phyloP scores from a whole-genome alignment of 2,329 filamentous ascomycete species.

The Fusarium circinatum region DNA sequence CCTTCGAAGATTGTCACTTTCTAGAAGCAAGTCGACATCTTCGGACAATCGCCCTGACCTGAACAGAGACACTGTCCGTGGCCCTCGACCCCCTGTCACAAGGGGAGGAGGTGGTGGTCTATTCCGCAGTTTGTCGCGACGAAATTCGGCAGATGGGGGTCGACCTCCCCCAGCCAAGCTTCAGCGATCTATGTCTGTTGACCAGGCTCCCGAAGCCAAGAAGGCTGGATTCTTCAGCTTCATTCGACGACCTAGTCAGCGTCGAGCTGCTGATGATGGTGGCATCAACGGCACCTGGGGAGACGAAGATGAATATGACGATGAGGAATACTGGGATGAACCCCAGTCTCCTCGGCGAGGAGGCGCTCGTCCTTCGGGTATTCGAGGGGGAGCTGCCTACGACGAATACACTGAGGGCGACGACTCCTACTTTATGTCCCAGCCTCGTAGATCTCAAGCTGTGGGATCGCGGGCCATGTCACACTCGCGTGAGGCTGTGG shows the following conservation, averaged over 20 bases:
- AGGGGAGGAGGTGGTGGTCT: conserved; percentile 52
- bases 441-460: conserved; percentile 47
- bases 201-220: conserved; percentile 60
- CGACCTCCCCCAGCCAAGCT: conserved; percentile 52
- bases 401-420: conserved; percentile 66
- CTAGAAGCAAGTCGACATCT: conserved; percentile 49
- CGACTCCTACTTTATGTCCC: conserved; percentile 65
- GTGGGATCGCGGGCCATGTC: conserved; percentile 45
- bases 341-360: conserved; percentile 30
- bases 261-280: conserved; percentile 57
- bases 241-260: conserved; percentile 53
- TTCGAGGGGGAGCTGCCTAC: conserved; percentile 55
- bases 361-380: conserved; percentile 44
- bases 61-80: conserved; percentile 51
- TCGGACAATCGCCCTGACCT: conserved; percentile 51
- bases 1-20: conserved; percentile 58
- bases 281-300: conserved; percentile 67
- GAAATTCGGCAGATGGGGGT: conserved; percentile 48
- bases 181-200: conserved; percentile 70
- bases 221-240: conserved; percentile 56
- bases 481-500: conserved; percentile 41
- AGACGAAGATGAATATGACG: conserved; percentile 50
- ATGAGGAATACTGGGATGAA: conserved; percentile 42
- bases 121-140: conserved; percentile 57
- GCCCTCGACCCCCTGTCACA: conserved; percentile 62